Conservation (phyloP, 768 basidiomycete species). For the Dioszegia aurantiaca region DNA sequence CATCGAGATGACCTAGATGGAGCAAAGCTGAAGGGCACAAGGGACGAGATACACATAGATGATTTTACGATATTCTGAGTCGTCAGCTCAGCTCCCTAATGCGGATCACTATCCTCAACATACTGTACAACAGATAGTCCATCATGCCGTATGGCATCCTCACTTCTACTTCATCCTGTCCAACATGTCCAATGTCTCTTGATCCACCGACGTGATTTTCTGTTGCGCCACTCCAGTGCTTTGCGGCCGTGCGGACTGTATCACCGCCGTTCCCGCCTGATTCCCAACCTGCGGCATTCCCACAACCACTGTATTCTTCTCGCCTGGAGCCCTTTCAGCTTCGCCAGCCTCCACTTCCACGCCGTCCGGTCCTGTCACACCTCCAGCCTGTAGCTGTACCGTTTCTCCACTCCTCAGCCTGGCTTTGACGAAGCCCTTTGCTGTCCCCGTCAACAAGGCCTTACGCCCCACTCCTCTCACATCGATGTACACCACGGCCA, state of each 20-base stretch:
- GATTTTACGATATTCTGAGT: too few relatives aligned
- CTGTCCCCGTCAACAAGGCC: constrained; percentile 62
- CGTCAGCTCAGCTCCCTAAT: too few relatives aligned
- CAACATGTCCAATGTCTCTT: constrained; percentile 13
- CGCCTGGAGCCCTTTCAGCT: constrained; percentile 13
- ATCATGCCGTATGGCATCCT: background rate
- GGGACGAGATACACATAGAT: too few relatives aligned
- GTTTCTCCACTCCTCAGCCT: constrained; percentile 37
- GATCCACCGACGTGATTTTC: background rate
- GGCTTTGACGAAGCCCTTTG: constrained; percentile 48
- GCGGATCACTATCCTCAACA: too few relatives aligned
- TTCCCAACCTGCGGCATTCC: constrained; percentile 36
- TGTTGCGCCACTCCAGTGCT: background rate
- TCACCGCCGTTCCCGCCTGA: background rate
- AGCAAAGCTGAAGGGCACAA: too few relatives aligned
- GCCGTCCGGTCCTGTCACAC: constrained; percentile 19
- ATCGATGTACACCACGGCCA: constrained; percentile 73
- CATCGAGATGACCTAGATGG: too few relatives aligned
- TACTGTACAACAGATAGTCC: background rate
- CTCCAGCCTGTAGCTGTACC: constrained; percentile 39
- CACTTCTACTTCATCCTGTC: constrained; percentile 9
- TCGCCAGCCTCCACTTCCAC: constrained; percentile 23
- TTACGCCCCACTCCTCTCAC: constrained; percentile 68
- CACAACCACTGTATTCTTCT: constrained; percentile 30
- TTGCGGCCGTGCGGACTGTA: background rate